Conservation (phyloP, 2,329 filamentous ascomycete genomes). For the Ophiocordyceps robertsii region DNA sequence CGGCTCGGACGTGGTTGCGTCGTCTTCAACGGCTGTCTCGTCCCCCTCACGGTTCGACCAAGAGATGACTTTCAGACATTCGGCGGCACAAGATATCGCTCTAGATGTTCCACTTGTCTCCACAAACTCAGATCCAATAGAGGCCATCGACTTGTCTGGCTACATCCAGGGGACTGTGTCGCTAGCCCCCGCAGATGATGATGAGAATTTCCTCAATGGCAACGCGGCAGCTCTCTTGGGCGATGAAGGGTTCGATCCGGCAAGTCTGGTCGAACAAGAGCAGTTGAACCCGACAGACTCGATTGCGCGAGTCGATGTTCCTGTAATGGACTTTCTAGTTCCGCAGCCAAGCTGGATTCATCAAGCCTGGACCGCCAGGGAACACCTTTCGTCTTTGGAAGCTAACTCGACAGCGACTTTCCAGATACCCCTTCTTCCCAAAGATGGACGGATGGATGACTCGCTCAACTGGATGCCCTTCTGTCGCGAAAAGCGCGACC, state of each 20-base stretch:
- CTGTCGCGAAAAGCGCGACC: constrained; percentile 2
- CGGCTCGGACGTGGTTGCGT: constrained; percentile 8
- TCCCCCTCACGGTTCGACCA: constrained; percentile 3
- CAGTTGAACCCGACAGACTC: constrained; percentile 11
- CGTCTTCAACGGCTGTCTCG: constrained; percentile 4
- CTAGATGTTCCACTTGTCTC: constrained; percentile 11
- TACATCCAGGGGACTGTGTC: neutral
- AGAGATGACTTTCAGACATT: neutral
- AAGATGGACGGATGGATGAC: constrained; percentile 4
- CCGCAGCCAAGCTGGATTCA: constrained; percentile 10
- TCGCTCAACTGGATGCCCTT: constrained; percentile 13
- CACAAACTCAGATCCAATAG: constrained; percentile 5
- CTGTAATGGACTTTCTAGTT: constrained; percentile 13
- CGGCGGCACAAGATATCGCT: constrained; percentile 2
- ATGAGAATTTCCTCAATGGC: constrained; percentile 9
- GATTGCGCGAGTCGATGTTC: constrained; percentile 14
- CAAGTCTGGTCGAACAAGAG: constrained; percentile 14
- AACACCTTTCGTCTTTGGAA: constrained; percentile 14
- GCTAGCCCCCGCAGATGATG: neutral
- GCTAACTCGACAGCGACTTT: constrained; percentile 1
- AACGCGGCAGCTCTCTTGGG: constrained; percentile 10
- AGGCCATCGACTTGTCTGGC: neutral
- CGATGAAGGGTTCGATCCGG: constrained; percentile 3
- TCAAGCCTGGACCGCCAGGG: constrained; percentile 5
- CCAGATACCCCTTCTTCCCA: neutral